A percentile compares a stretch with the other conserved stretches of the same genome.
Conservation (phyloP, 768 basidiomycete genomes). For the Tylopilus plumbeoviolaceoides region DNA sequence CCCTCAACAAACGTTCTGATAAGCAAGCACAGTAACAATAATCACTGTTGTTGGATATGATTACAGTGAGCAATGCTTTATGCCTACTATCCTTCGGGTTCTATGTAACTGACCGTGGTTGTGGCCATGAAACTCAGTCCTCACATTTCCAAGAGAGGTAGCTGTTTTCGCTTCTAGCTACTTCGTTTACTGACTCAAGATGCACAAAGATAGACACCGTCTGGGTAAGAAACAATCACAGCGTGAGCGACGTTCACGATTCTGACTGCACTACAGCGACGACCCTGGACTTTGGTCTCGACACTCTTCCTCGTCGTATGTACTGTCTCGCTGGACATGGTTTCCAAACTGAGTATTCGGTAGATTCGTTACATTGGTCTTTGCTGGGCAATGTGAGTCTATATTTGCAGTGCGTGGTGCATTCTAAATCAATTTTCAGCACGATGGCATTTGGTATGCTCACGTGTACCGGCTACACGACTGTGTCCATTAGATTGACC, state of each 20-base stretch:
- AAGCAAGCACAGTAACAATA: conserved; percentile 4
- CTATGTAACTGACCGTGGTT: background rate
- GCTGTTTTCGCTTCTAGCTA: no score
- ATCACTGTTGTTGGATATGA: conserved; percentile 11
- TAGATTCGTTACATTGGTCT: conserved; percentile 17
- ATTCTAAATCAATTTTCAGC: background rate
- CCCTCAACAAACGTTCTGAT: background rate
- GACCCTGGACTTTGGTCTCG: conserved; percentile 15
- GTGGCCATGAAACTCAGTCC: background rate
- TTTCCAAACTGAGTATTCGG: background rate
- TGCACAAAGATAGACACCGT: conserved; percentile 8
- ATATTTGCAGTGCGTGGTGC: no score
- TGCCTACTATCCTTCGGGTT: background rate
- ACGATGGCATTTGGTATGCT: conserved; percentile 4
- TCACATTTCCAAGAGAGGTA: conserved; percentile 16
- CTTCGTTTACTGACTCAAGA: background rate
- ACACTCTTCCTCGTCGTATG: conserved; percentile 14
- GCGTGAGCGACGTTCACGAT: background rate
- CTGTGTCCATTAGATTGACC: background rate
- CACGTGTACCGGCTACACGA: background rate
- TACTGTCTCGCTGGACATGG: background rate
- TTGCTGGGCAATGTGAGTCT: conserved; percentile 9
- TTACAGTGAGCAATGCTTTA: conserved; percentile 6
- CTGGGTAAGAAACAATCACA: conserved; percentile 4
- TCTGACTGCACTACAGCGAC: conserved; percentile 2